Base-by-base conservation (phyloP, 179 eudicot species). In the Corrigiola litoralis region DNA sequence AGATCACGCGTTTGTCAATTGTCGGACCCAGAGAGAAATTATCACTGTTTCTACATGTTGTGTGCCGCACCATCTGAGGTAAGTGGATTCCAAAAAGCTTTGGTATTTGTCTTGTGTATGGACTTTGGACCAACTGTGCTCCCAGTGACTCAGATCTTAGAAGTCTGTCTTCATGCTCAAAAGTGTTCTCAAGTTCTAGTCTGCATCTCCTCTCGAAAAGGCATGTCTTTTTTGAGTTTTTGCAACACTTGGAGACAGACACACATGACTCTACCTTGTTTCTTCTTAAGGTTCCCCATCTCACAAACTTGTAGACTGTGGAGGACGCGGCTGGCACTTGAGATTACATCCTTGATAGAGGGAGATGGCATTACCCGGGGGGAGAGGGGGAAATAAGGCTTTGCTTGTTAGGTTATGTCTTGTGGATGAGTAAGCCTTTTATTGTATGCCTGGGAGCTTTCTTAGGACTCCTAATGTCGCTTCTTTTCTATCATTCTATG, bases 21-120 rank as follows among this genome's bases (percentile, higher is more conserved):
- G 48, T 94, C 99, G 42, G 97, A 94, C 72, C 99, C 97, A 8
- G 99, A 94, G 84, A 79, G 99, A 76, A 94, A 94, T 77, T 91
- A 94, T 80, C 97, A 94, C 68, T 94, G 97, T 82, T 94, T 94
- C 83, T 94, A 94, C 89, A 88, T 94, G 97, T 91, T 94, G 67
- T 94, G 99, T 79, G 86, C 96, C 32, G 99, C 88, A 68, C 96
- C 99, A 40, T 69, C 79, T 4, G 96, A 94, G 89, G 97, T 94
- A 75, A 72, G 61, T 25, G 38, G 63, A n/a, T n/a, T n/a, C n/a
- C n/a, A n/a, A n/a, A n/a, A n/a, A n/a, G n/a, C n/a, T n/a, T n/a
- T n/a, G n/a, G n/a, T n/a, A n/a, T n/a, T 23, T 21, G 2, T 31
- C 53, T 17, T 40, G 10, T 38, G 25, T 46, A 11, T 27, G 4